Evolutionary conservation across 306 rosid species (phyloP).

Genomic region (Castanospermum australe): DNA sequence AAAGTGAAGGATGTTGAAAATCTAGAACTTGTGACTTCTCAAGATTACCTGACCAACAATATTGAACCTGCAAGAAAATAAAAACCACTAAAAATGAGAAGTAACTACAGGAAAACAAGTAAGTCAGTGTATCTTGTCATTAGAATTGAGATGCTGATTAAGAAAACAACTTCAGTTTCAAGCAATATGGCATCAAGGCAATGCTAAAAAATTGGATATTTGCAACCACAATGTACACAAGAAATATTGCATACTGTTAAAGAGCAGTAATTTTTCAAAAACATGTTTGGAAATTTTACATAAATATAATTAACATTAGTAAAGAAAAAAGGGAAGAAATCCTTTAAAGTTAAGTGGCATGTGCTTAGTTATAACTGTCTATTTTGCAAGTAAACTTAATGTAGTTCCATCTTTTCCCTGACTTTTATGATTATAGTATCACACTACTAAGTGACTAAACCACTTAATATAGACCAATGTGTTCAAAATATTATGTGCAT

Average conservation of each 20-base stretch:
- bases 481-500: background rate
- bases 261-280: background rate
- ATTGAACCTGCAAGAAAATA: constrained; percentile 78
- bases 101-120: background rate
- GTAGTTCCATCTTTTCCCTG: background rate
- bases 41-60: constrained; percentile 94
- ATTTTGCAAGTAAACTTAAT: background rate
- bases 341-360: background rate
- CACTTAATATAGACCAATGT: background rate
- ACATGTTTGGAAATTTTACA: background rate
- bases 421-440: background rate
- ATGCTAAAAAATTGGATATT: background rate
- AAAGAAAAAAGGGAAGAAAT: background rate
- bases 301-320: background rate
- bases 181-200: background rate
- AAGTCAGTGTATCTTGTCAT: background rate
- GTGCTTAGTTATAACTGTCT: background rate
- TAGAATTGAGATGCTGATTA: background rate
- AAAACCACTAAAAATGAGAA: constrained; percentile 37
- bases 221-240: background rate
- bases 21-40: constrained; percentile 24
- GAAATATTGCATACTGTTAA: background rate
- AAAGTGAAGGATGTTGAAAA: constrained; percentile 41
- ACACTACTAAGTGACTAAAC: background rate
- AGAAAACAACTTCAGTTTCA: constrained; percentile 16